Evolutionary conservation across 2,329 filamentous ascomycete genomes (phyloP).

Genomic region (Teratosphaeria destructans): DNA sequence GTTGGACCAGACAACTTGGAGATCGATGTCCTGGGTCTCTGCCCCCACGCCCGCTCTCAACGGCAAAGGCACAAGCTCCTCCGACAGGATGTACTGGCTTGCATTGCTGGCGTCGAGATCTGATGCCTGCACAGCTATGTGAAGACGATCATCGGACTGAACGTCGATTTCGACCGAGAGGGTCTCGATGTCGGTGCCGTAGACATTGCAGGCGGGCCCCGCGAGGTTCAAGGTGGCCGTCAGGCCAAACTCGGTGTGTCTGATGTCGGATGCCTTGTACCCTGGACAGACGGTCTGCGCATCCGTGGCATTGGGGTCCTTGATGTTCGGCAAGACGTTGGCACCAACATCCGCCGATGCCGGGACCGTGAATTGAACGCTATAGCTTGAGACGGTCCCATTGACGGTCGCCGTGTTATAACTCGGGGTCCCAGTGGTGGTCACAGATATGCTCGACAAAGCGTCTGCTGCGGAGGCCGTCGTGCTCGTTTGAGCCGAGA

Average conservation of each 20-base stretch:
- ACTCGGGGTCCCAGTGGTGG: background rate
- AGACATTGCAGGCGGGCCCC: slow-evolving; percentile 54
- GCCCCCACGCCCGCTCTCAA: slow-evolving; percentile 30
- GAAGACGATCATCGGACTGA: slow-evolving; percentile 48
- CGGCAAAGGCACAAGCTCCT: slow-evolving; percentile 51
- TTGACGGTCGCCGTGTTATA: slow-evolving; percentile 16
- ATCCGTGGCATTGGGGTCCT: slow-evolving; percentile 49
- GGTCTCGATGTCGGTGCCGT: slow-evolving; percentile 61
- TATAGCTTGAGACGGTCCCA: slow-evolving; percentile 20
- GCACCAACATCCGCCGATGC: slow-evolving; percentile 23
- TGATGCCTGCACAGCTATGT: slow-evolving; percentile 59
- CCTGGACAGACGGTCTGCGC: slow-evolving; percentile 50
- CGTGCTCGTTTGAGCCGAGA: background rate
- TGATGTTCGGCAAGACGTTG: slow-evolving; percentile 27
- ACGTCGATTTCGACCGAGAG: slow-evolving; percentile 53
- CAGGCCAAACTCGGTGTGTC: slow-evolving; percentile 37
- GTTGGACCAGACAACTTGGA: slow-evolving; percentile 47
- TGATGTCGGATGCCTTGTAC: slow-evolving; percentile 44
- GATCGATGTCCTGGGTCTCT: slow-evolving; percentile 33
- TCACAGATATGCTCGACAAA: background rate
- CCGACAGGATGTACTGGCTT: slow-evolving; percentile 50
- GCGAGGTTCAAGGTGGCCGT: slow-evolving; percentile 43
- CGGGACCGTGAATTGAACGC: slow-evolving; percentile 23
- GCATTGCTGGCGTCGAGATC: slow-evolving; percentile 37
- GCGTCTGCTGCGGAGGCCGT: background rate